A percentile compares a stretch with the other conserved stretches of the same genome.
phyloP scores from a whole-genome alignment of 371 early-diverging fungal species.

The Saksenaea vasiformis region DNA sequence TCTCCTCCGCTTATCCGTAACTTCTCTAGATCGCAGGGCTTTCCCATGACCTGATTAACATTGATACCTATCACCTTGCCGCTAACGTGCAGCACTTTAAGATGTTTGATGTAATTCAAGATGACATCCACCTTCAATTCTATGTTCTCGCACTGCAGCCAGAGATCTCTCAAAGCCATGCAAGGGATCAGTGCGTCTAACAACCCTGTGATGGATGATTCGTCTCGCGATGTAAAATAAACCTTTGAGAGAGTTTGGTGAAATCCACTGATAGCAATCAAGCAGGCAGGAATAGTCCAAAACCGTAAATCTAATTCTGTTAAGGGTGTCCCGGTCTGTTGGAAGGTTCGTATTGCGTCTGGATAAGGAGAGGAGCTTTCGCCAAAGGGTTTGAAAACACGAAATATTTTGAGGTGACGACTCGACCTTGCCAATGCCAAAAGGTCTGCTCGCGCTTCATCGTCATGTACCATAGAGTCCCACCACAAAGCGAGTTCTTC shows the following conservation, averaged over 20 bases:
- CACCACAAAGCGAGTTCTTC: neutral
- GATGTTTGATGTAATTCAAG: neutral
- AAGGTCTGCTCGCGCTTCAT: neutral
- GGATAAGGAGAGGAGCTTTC: neutral
- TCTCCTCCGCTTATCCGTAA: neutral
- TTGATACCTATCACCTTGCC: neutral
- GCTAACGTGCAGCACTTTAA: neutral
- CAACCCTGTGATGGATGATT: neutral
- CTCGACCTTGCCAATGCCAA: neutral
- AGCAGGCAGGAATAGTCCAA: neutral
- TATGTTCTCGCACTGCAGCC: neutral
- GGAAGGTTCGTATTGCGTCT: neutral
- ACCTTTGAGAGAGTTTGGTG: neutral
- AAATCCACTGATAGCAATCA: neutral
- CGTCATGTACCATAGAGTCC: neutral
- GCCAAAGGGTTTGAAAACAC: neutral
- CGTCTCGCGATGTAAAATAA: neutral
- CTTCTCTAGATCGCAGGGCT: neutral
- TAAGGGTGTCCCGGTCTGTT: neutral
- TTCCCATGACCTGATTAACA: neutral
- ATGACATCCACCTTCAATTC: neutral
- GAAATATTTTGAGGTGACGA: neutral
- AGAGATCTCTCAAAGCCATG: neutral
- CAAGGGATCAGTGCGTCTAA: neutral
- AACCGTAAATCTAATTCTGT: neutral